phyloP scores from a whole-genome alignment of 768 basidiomycete species.

The Phlebiopsis gigantea region DNA sequence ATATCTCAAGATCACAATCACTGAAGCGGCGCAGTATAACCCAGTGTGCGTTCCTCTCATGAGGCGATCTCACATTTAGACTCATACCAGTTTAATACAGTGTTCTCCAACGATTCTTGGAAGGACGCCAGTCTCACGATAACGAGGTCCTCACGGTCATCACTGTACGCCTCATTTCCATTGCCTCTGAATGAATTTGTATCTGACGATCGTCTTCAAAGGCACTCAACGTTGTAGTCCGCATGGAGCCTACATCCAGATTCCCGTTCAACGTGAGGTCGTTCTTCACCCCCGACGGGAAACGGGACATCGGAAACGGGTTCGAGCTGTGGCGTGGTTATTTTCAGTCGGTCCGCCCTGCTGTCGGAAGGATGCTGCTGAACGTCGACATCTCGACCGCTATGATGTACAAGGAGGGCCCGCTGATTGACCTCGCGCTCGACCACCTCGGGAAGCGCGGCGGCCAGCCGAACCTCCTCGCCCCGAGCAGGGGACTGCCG shows the following conservation, averaged over 20 bases:
- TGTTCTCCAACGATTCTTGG: constrained; percentile 56
- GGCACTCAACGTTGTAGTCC: constrained; percentile 73
- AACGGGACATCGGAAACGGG: constrained; percentile 51
- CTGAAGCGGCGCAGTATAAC: constrained; percentile 75
- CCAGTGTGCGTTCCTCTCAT: constrained; percentile 54
- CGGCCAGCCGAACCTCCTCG: constrained; percentile 25
- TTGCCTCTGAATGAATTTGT: background rate
- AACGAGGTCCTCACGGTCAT: constrained; percentile 64
- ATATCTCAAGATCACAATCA: constrained; percentile 59
- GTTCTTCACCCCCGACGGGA: constrained; percentile 60
- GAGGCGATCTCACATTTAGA: background rate
- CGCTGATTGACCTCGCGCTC: constrained; percentile 48
- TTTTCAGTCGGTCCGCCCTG: constrained; percentile 76
- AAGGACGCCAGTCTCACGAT: constrained; percentile 61
- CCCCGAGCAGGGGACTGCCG: constrained; percentile 36
- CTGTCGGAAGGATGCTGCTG: constrained; percentile 57
- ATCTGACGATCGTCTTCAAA: constrained; percentile 18
- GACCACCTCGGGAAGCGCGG: constrained; percentile 37
- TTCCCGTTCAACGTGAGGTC: constrained; percentile 71
- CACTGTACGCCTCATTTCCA: constrained; percentile 35
- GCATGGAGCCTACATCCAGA: constrained; percentile 61
- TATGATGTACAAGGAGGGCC: constrained; percentile 65
- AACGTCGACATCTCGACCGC: constrained; percentile 78
- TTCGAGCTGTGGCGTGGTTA: constrained; percentile 74
- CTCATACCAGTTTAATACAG: constrained; percentile 28